Evolutionary conservation across 1,284 basidiomycete species (phyloP).

Genomic region (Ceratobasidium sp.): DNA sequence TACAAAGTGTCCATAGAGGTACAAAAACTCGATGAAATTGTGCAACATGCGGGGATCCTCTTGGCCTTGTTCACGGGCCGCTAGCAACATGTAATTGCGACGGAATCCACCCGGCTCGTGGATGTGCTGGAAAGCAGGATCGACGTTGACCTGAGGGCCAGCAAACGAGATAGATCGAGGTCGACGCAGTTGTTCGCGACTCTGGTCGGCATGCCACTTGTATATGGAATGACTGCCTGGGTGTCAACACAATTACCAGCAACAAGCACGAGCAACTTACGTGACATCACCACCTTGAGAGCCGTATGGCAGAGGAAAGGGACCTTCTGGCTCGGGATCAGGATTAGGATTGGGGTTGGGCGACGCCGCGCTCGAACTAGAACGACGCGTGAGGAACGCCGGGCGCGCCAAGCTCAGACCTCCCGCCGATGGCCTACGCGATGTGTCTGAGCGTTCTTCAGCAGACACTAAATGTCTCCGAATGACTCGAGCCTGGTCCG

Average conservation of each 20-base stretch:
- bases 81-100: constrained; percentile 82
- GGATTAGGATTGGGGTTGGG: constrained; percentile 13
- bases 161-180: constrained; percentile 79
- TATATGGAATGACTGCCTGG: constrained; percentile 84
- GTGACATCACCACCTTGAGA: constrained; percentile 89
- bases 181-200: constrained; percentile 63
- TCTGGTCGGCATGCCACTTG: constrained; percentile 88
- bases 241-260: constrained; percentile 45
- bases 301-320: constrained; percentile 86
- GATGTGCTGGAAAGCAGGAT: constrained; percentile 86
- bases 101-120: constrained; percentile 94
- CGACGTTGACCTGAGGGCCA: constrained; percentile 64
- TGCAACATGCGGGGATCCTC: constrained; percentile 74
- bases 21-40: constrained; percentile 93
- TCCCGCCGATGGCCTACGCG: constrained; percentile 43
- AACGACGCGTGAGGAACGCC: constrained; percentile 26
- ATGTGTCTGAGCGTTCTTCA: constrained; percentile 64
- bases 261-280: constrained; percentile 63
- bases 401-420: constrained; percentile 26
- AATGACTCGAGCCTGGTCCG: constrained; percentile 85
- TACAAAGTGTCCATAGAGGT: constrained; percentile 93
- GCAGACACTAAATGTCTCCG: constrained; percentile 81
- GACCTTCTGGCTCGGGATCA: constrained; percentile 63
- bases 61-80: constrained; percentile 71
- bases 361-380: constrained; percentile 44